These are phyloP conservation scores for Hypoxylon intermedium DNA, from an alignment of 495 filamentous ascomycete genomes.

Conservation along the genomic window DNA sequence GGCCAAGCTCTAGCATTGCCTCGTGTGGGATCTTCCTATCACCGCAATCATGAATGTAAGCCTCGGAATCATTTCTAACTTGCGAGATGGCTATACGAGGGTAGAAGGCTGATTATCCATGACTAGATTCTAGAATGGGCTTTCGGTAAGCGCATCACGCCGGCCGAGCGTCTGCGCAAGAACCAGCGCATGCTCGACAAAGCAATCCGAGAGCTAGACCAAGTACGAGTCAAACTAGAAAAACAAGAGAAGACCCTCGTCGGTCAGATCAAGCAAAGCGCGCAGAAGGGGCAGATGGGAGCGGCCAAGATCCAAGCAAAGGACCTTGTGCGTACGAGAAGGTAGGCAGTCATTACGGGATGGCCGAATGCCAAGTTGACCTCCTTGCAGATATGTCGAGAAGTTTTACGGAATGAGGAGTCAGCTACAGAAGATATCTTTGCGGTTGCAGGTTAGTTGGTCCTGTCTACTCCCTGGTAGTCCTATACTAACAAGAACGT, in stretches of 20 bases:
- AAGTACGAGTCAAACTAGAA: constrained; percentile 92
- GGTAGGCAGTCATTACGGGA: constrained; percentile 55
- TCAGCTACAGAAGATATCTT: constrained; percentile 91
- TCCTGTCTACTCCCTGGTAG: neutral
- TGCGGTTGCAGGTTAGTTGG: constrained; percentile 83
- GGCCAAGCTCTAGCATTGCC: neutral
- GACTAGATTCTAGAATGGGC: constrained; percentile 93
- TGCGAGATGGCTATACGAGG: neutral
- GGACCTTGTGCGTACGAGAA: constrained; percentile 89
- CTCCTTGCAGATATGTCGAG: constrained; percentile 77
- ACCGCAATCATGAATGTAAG: constrained; percentile 47
- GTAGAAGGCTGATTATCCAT: constrained; percentile 32
- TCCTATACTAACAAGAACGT: constrained; percentile 10
- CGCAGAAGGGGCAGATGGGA: constrained; percentile 95
- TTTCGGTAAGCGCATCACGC: constrained; percentile 98
- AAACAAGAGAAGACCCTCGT: constrained; percentile 98
- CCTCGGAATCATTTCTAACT: neutral
- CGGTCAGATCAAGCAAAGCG: constrained; percentile 94
- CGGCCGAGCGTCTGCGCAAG: constrained; percentile 92
- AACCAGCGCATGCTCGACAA: constrained; percentile 97
- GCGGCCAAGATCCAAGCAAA: constrained; percentile 98
- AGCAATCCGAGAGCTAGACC: constrained; percentile 93
- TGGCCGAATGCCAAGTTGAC: constrained; percentile 6
- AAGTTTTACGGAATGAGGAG: constrained; percentile 99
- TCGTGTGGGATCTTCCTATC: neutral